These are phyloP conservation scores for Anthoceros angustus DNA, from an alignment of 225 moss, liverwort and hornwort species.

Conservation along the genomic window DNA sequence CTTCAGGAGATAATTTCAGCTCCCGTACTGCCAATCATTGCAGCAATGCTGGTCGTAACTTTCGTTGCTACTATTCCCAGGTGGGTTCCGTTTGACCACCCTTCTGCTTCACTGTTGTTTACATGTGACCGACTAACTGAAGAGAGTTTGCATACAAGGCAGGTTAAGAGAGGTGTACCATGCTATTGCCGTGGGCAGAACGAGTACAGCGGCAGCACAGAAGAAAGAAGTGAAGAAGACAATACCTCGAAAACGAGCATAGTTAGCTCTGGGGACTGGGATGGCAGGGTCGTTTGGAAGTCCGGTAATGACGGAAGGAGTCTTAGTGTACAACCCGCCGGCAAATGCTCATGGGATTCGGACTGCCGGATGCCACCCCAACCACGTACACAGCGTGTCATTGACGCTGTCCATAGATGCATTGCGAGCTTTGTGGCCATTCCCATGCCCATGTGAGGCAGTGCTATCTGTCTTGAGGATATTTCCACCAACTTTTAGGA, in stretches of 20 bases:
- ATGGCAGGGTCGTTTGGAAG: too few species aligned
- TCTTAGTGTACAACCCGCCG: too few species aligned
- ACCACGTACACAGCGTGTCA: too few species aligned
- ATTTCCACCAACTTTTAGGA: too few species aligned
- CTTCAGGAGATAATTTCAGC: constrained; percentile 61
- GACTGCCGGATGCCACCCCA: too few species aligned
- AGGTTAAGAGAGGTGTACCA: constrained; percentile 71
- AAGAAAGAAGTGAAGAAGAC: constrained; percentile 39
- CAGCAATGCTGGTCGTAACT: constrained; percentile 52
- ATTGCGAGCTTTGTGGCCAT: too few species aligned
- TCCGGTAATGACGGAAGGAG: too few species aligned
- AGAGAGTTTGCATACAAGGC: constrained; percentile 5
- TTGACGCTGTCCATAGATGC: too few species aligned
- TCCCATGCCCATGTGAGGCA: too few species aligned
- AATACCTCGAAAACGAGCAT: constrained; percentile 9
- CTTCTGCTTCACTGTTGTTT: background rate
- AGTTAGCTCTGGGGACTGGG: background rate
- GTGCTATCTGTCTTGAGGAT: too few species aligned
- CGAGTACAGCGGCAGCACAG: constrained; percentile 18
- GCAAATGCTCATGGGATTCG: too few species aligned
- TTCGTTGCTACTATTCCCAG: constrained; percentile 59
- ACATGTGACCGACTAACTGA: background rate
- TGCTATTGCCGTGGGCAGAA: constrained; percentile 27
- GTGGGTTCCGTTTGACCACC: constrained; percentile 11
- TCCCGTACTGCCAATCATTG: constrained; percentile 65